phyloP scores from a whole-genome alignment of 2,329 filamentous ascomycete species.

The Xylariaceae sp. region DNA sequence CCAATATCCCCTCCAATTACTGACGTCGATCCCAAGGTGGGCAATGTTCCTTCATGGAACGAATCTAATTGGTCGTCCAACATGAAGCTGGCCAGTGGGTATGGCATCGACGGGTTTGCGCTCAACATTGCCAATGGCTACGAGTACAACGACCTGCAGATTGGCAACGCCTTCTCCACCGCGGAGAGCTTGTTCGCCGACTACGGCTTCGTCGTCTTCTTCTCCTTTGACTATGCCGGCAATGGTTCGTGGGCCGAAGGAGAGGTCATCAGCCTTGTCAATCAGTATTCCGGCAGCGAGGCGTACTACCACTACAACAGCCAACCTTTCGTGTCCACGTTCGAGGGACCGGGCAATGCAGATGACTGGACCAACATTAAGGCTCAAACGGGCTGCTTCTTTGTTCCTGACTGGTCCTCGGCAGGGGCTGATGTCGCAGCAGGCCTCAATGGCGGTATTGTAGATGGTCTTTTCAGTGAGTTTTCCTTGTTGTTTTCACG shows the following conservation, averaged over 20 bases:
- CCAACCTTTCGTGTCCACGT: constrained; percentile 47
- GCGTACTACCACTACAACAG: constrained; percentile 29
- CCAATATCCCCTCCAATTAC: too few relatives aligned
- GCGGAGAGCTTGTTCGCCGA: too few relatives aligned
- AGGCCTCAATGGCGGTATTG: constrained; percentile 16
- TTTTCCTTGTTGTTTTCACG: too few relatives aligned
- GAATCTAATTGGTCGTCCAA: constrained; percentile 23
- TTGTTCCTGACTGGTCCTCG: constrained; percentile 46
- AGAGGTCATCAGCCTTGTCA: constrained; percentile 26
- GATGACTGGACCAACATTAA: constrained; percentile 44
- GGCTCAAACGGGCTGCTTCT: constrained; percentile 30
- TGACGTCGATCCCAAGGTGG: too few relatives aligned
- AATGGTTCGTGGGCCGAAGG: constrained; percentile 26
- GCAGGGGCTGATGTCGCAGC: constrained; percentile 31
- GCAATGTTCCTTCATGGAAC: constrained; percentile 5
- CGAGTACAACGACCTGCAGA: constrained; percentile 10
- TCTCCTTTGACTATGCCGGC: constrained; percentile 39
- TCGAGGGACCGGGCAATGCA: constrained; percentile 42
- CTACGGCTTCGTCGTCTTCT: constrained; percentile 35
- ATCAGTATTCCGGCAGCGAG: constrained; percentile 20
- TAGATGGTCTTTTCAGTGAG: constrained; percentile 37
- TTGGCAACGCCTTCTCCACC: constrained; percentile 27
- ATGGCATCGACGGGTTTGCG: constrained; percentile 40
- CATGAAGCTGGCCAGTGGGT: constrained; percentile 32
- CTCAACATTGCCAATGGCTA: constrained; percentile 33